Conservation (phyloP, 345 rosid species). For the Rubroshorea leprosula region DNA sequence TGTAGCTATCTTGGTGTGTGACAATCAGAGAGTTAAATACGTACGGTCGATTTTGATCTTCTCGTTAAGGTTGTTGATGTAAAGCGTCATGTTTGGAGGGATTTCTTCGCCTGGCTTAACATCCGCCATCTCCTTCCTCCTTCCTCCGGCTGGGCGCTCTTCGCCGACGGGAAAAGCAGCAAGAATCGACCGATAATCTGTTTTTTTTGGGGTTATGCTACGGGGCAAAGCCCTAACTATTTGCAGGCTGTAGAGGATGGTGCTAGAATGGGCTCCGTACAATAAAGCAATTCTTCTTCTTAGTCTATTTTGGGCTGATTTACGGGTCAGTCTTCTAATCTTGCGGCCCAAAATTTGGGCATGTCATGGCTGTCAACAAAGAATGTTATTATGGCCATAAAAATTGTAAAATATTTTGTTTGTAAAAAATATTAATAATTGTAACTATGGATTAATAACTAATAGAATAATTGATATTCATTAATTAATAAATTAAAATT, state of each 20-base stretch:
- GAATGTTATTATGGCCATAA: too few relatives aligned
- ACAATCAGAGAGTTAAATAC: neutral
- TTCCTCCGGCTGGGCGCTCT: neutral
- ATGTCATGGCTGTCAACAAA: too few relatives aligned
- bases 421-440: too few relatives aligned
- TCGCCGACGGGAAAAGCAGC: neutral
- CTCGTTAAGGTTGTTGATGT: conserved; percentile 97
- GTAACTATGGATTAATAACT: too few relatives aligned
- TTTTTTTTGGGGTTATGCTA: neutral
- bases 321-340: too few relatives aligned
- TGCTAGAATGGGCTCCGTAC: neutral
- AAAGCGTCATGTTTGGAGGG: conserved; percentile 67
- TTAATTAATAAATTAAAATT: too few relatives aligned
- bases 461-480: too few relatives aligned
- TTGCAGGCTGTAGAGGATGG: neutral
- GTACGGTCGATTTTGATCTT: conserved; percentile 87
- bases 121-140: conserved; percentile 46
- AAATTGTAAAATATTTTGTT: too few relatives aligned
- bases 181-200: neutral
- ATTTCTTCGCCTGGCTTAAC: conserved; percentile 43
- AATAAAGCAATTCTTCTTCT: too few relatives aligned
- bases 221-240: conserved; percentile 6
- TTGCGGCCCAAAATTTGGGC: too few relatives aligned
- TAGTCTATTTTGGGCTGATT: too few relatives aligned
- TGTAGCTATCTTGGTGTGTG: neutral